These are phyloP conservation scores for Lentinula lateritia DNA, from an alignment of 768 basidiomycete species.

Conservation along the genomic window DNA sequence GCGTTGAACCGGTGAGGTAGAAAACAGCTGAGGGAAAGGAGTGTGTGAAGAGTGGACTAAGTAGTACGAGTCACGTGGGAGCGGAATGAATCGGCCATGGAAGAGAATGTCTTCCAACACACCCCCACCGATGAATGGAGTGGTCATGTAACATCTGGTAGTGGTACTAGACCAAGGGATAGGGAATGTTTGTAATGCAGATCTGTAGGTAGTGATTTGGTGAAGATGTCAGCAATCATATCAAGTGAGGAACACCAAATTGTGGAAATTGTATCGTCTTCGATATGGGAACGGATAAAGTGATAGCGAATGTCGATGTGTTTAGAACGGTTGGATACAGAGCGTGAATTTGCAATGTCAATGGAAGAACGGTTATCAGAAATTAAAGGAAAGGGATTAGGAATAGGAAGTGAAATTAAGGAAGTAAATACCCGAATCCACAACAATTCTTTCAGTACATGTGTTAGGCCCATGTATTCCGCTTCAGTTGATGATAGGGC, in stretches of 20 bases:
- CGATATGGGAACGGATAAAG: constrained; percentile 22
- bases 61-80: too few species aligned
- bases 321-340: constrained; percentile 18
- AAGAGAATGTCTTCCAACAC: too few species aligned
- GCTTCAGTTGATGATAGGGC: constrained; percentile 19
- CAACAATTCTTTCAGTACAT: constrained; percentile 14
- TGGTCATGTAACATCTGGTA: too few species aligned
- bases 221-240: constrained; percentile 27
- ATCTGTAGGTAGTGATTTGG: constrained; percentile 18
- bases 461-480: constrained; percentile 4
- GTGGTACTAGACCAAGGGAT: too few species aligned
- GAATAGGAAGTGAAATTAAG: constrained; percentile 4
- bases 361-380: not conserved
- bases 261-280: constrained; percentile 15
- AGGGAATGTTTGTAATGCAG: too few species aligned
- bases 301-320: constrained; percentile 13
- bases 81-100: too few species aligned
- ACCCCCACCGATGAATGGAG: too few species aligned
- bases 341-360: not conserved
- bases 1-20: too few species aligned
- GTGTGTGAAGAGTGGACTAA: too few species aligned
- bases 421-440: constrained; percentile 19
- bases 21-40: too few species aligned
- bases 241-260: constrained; percentile 18
- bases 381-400: constrained; percentile 6